phyloP scores from a whole-genome alignment of 805 yeast genomes.

The Yamadazyma scolyti region DNA sequence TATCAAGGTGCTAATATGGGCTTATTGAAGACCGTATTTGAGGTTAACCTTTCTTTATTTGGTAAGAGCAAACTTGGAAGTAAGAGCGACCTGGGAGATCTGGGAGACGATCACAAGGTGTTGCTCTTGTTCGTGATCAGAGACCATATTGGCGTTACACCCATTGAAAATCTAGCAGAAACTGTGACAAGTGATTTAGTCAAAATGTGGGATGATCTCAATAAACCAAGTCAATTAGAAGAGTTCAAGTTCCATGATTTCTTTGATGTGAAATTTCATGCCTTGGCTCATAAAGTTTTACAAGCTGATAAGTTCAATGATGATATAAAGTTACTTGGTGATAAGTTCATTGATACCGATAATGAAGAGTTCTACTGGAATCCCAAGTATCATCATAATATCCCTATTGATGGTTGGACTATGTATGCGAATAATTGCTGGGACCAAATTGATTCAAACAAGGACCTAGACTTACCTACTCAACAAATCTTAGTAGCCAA shows the following conservation, averaged over 20 bases:
- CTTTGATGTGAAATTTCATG: constrained; percentile 79
- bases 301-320: constrained; percentile 66
- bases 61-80: constrained; percentile 46
- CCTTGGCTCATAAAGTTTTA: constrained; percentile 81
- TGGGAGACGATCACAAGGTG: constrained; percentile 52
- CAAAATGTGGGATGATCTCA: constrained; percentile 73
- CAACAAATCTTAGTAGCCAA: constrained; percentile 94
- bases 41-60: constrained; percentile 85
- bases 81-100: constrained; percentile 17
- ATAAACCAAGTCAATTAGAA: constrained; percentile 65
- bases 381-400: constrained; percentile 70
- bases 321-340: constrained; percentile 63
- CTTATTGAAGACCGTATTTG: constrained; percentile 89
- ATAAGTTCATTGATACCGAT: constrained; percentile 42
- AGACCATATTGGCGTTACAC: constrained; percentile 87
- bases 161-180: constrained; percentile 62
- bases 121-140: constrained; percentile 82
- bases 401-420: constrained; percentile 97
- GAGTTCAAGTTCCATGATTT: constrained; percentile 63
- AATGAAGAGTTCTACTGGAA: constrained; percentile 49
- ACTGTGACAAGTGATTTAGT: constrained; percentile 70
- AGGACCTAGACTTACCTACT: constrained; percentile 93
- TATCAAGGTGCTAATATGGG: constrained; percentile 99
- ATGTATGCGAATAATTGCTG: constrained; percentile 87
- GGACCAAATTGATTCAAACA: constrained; percentile 90